phyloP scores from a whole-genome alignment of 2,329 filamentous ascomycete genomes.

The Trichoderma koningiopsis region DNA sequence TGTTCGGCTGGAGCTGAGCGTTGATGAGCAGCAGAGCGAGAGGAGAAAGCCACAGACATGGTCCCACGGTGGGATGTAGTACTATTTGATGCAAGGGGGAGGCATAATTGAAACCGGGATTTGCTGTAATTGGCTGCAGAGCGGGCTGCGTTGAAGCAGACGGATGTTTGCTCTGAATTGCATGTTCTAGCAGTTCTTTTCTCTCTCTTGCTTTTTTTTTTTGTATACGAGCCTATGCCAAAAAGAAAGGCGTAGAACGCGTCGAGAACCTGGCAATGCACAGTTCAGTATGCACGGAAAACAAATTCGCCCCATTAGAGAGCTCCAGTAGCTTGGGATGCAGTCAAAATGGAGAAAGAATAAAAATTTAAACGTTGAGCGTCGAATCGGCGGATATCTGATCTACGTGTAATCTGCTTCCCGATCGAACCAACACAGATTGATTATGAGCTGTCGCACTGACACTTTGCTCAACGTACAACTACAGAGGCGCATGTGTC shows the following conservation, averaged over 20 bases:
- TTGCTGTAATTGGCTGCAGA: background rate
- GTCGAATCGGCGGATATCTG: background rate
- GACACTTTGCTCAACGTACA: background rate
- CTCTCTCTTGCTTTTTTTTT: background rate
- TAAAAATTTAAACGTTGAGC: background rate
- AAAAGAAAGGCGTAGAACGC: background rate
- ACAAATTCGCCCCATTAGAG: background rate
- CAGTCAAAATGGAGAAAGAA: background rate
- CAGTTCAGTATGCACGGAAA: background rate
- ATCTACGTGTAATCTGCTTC: background rate
- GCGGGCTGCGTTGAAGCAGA: background rate
- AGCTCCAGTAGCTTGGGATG: background rate
- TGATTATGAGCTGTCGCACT: background rate
- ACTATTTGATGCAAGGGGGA: slow-evolving; percentile 8
- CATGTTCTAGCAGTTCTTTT: background rate
- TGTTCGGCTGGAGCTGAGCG: background rate
- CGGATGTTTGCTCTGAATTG: background rate
- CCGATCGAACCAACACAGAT: slow-evolving; percentile 4
- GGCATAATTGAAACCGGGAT: background rate
- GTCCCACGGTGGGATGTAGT: slow-evolving; percentile 1
- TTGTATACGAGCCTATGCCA: background rate
- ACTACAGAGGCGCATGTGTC: background rate
- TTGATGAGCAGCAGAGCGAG: background rate
- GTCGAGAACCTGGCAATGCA: background rate
- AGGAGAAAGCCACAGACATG: slow-evolving; percentile 12